Evolutionary conservation across 2,329 filamentous ascomycete genomes (phyloP).

Genomic region (Phialocephala sp.): DNA sequence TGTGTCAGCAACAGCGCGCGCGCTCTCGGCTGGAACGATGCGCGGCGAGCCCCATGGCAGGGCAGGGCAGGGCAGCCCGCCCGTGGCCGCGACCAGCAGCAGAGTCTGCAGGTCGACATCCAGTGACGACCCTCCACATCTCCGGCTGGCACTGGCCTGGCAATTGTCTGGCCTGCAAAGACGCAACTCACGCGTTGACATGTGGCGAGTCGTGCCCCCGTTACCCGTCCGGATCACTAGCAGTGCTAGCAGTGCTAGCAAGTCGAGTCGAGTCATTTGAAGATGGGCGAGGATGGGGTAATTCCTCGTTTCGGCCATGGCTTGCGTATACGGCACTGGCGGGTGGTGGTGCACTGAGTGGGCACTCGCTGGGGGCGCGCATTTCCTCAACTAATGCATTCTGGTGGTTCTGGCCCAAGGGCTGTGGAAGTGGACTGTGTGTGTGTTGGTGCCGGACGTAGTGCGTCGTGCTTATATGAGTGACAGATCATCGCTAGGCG

Average conservation of each 20-base stretch:
- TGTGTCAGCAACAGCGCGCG: conserved; percentile 6
- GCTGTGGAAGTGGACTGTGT: background rate
- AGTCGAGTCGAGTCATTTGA: too few species aligned
- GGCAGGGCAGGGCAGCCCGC: too few species aligned
- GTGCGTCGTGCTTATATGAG: conserved; percentile 4
- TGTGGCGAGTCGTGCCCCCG: conserved; percentile 26
- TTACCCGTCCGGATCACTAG: background rate
- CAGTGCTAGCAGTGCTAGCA: too few species aligned
- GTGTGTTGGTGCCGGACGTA: background rate
- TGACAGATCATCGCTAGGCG: too few species aligned
- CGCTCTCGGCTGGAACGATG: background rate
- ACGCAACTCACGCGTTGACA: conserved; percentile 29
- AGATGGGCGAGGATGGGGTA: background rate
- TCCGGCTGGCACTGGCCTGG: conserved; percentile 11
- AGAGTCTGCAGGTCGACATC: conserved; percentile 6
- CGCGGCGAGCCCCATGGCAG: conserved; percentile 2
- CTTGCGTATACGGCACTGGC: background rate
- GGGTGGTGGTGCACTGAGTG: background rate
- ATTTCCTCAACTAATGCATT: background rate
- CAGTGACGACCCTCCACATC: conserved; percentile 30
- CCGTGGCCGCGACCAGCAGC: background rate
- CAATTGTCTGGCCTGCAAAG: background rate
- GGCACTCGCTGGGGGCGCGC: background rate
- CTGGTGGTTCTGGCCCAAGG: background rate
- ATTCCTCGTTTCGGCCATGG: background rate